Evolutionary conservation across 164 flowering plant genomes (phyloP).

Genomic region (Hamamelis virginiana): DNA sequence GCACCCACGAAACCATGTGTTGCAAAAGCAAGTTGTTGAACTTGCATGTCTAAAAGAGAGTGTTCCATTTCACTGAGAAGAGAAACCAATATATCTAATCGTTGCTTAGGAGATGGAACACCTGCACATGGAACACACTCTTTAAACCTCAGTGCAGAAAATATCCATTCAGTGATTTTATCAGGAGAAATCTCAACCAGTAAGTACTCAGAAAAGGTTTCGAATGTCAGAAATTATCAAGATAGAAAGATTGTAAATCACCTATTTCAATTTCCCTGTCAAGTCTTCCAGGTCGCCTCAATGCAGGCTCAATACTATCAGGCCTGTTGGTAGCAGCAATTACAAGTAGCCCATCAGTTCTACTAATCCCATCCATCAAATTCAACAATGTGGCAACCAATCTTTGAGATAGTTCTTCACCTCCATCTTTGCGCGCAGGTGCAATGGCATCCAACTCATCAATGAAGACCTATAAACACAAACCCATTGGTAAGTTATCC

Average conservation of each 20-base stretch:
- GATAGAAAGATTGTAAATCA: slow-evolving; percentile 19
- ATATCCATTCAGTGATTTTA: no score
- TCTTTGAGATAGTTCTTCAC: slow-evolving; percentile 84
- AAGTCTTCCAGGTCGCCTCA: slow-evolving; percentile 92
- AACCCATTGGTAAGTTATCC: background rate
- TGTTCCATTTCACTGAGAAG: slow-evolving; percentile 65
- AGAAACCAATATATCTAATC: slow-evolving; percentile 62
- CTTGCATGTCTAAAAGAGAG: slow-evolving; percentile 53
- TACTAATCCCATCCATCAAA: slow-evolving; percentile 85
- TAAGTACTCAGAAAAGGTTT: background rate
- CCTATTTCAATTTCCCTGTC: slow-evolving; percentile 95
- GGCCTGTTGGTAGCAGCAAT: slow-evolving; percentile 88
- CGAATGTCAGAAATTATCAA: background rate
- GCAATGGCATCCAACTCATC: slow-evolving; percentile 99
- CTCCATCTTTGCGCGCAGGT: slow-evolving; percentile 85
- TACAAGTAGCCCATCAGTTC: slow-evolving; percentile 60
- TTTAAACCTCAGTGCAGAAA: no score
- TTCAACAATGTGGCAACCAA: slow-evolving; percentile 85
- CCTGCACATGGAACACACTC: slow-evolving; percentile 45
- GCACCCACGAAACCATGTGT: slow-evolving; percentile 99
- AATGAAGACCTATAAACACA: slow-evolving; percentile 70
- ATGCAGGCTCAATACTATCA: slow-evolving; percentile 89
- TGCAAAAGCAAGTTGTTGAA: slow-evolving; percentile 57
- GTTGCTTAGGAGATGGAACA: slow-evolving; percentile 84
- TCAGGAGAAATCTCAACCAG: background rate